Conservation (phyloP, 306 rosid genomes). For the Fragaria vesca region DNA sequence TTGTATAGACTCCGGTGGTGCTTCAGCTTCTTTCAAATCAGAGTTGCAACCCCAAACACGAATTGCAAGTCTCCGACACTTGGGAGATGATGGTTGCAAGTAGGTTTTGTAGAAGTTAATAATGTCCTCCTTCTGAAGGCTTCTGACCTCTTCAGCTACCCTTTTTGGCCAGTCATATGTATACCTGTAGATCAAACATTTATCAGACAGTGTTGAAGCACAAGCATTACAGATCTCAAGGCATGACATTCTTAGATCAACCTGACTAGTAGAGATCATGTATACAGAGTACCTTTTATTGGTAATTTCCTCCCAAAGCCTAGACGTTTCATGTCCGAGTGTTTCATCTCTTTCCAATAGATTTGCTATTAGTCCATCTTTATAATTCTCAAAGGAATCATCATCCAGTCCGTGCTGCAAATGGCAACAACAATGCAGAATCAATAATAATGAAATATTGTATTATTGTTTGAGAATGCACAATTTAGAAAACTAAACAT, state of each 20-base stretch:
- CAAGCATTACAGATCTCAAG: background rate
- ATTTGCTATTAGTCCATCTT: slow-evolving; percentile 67
- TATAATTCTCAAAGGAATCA: slow-evolving; percentile 70
- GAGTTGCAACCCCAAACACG: slow-evolving; percentile 94
- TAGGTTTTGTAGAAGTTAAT: slow-evolving; percentile 65
- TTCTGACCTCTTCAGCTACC: slow-evolving; percentile 73
- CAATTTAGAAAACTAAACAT: background rate
- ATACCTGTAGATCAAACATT: slow-evolving; percentile 54
- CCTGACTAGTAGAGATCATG: background rate
- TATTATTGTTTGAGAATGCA: slow-evolving; percentile 7
- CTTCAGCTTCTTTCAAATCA: slow-evolving; percentile 49
- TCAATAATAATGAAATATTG: background rate
- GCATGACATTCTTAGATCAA: slow-evolving; percentile 4
- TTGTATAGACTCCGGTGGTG: slow-evolving; percentile 33
- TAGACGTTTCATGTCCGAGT: slow-evolving; percentile 65
- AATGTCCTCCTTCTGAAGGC: slow-evolving; percentile 64
- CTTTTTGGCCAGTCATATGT: slow-evolving; percentile 60
- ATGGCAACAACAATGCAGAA: slow-evolving; percentile 26
- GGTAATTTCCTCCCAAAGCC: slow-evolving; percentile 74
- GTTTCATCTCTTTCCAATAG: slow-evolving; percentile 92
- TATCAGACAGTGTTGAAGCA: slow-evolving; percentile 11
- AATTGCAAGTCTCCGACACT: slow-evolving; percentile 65
- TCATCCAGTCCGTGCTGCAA: slow-evolving; percentile 77
- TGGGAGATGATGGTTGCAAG: slow-evolving; percentile 61
- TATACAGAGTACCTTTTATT: slow-evolving; percentile 57